Conservation (phyloP, 805 yeast genomes). For the Huiozyma naganishii region DNA sequence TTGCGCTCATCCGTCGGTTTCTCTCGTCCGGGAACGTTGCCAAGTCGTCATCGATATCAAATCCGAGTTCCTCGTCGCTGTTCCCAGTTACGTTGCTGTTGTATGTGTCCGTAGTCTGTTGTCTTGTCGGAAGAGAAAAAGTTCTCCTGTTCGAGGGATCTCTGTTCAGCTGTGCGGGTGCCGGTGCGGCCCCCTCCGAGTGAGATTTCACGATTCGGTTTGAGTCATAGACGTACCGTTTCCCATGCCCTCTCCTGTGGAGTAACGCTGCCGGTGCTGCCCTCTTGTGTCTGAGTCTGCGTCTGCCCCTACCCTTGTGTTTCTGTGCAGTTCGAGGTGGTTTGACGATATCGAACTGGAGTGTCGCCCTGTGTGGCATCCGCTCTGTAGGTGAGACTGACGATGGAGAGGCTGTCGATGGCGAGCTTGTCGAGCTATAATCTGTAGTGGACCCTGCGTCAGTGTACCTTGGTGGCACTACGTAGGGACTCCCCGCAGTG, state of each 20-base stretch:
- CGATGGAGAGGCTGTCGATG: background rate
- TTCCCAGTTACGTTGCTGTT: background rate
- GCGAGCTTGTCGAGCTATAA: background rate
- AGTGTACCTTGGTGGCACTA: background rate
- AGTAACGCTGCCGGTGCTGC: too few species aligned
- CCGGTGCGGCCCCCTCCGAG: too few species aligned
- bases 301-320: too few species aligned
- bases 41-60: background rate
- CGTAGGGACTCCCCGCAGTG: background rate
- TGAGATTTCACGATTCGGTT: too few species aligned
- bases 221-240: too few species aligned
- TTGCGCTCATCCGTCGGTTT: conserved; percentile 23
- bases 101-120: background rate
- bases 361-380: background rate
- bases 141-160: too few species aligned
- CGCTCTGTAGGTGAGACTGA: background rate
- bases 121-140: too few species aligned
- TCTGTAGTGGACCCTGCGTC: background rate
- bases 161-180: too few species aligned
- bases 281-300: too few species aligned
- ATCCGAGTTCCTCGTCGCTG: background rate
- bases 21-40: background rate
- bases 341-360: conserved; percentile 6
- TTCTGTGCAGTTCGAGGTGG: conserved; percentile 1
- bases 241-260: too few species aligned